These are phyloP conservation scores for Fusarium veterinarium DNA, from an alignment of 2,329 filamentous ascomycete genomes.

Conservation along the genomic window DNA sequence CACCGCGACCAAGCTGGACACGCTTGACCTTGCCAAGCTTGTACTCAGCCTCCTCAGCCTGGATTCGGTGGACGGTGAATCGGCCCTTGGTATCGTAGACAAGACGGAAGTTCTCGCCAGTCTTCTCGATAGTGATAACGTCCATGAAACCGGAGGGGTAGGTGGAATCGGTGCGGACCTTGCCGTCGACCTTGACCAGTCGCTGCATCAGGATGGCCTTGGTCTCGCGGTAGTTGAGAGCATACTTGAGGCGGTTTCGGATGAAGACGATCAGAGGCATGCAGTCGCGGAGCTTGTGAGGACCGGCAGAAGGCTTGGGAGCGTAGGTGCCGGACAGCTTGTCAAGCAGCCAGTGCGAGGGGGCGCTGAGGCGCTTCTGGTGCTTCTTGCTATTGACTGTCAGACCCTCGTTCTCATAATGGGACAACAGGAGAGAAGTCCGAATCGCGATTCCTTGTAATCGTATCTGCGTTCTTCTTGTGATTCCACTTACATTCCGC, in stretches of 20 bases:
- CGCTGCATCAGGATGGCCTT: constrained; percentile 99
- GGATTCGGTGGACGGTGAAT: constrained; percentile 99
- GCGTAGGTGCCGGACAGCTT: constrained; percentile 95
- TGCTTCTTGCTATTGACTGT: constrained; percentile 86
- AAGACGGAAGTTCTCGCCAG: constrained; percentile 99
- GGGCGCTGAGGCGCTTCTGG: constrained; percentile 99
- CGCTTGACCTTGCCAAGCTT: constrained; percentile 99
- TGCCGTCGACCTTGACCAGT: constrained; percentile 99
- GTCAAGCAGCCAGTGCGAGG: constrained; percentile 99
- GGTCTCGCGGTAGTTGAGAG: constrained; percentile 97
- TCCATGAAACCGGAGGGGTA: constrained; percentile 99
- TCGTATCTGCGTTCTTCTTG: constrained; percentile 9
- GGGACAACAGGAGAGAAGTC: not conserved
- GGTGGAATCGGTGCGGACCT: constrained; percentile 98
- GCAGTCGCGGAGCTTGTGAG: constrained; percentile 99
- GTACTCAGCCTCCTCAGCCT: constrained; percentile 98
- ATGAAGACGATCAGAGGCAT: constrained; percentile 99
- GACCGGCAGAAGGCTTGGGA: constrained; percentile 79
- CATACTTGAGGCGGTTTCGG: constrained; percentile 97
- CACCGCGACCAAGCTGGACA: constrained; percentile 98
- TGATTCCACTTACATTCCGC: constrained; percentile 68
- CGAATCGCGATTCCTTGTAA: constrained; percentile 14
- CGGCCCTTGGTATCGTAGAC: constrained; percentile 99
- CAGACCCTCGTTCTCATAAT: constrained; percentile 39
- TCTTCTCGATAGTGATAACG: constrained; percentile 99